These are phyloP conservation scores for Sechiopsis laciniata DNA, from an alignment of 306 rosid species.

Conservation along the genomic window DNA sequence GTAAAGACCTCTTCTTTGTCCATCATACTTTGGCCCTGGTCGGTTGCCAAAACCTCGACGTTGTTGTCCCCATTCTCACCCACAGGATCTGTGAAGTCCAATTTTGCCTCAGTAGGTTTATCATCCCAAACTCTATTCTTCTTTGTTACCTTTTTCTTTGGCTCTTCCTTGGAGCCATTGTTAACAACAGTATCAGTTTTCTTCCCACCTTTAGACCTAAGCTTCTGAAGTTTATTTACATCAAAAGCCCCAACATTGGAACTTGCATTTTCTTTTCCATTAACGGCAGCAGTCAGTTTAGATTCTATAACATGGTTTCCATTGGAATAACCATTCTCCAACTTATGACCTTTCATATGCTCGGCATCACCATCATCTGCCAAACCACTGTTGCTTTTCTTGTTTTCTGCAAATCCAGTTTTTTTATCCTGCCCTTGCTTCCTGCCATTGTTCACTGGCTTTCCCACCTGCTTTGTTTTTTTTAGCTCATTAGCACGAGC, in stretches of 20 bases:
- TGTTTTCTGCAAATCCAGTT: slow-evolving; percentile 51
- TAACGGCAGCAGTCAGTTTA: slow-evolving; percentile 41
- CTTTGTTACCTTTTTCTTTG: slow-evolving; percentile 59
- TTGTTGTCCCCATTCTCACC: slow-evolving; percentile 53
- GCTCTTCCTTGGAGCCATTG: slow-evolving; percentile 70
- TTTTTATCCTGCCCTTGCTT: slow-evolving; percentile 62
- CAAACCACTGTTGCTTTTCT: slow-evolving; percentile 43
- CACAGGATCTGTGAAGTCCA: slow-evolving; percentile 72
- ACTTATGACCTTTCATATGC: slow-evolving; percentile 36
- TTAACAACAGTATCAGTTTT: slow-evolving; percentile 48
- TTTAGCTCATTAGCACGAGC: slow-evolving; percentile 78
- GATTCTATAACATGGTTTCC: slow-evolving; percentile 44
- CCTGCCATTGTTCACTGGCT: slow-evolving; percentile 44
- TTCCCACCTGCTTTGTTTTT: slow-evolving; percentile 54
- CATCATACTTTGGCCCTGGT: slow-evolving; percentile 97
- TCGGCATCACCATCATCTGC: slow-evolving; percentile 45
- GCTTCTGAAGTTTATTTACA: slow-evolving; percentile 90
- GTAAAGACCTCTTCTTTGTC: slow-evolving; percentile 84
- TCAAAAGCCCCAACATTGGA: slow-evolving; percentile 85
- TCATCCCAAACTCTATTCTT: slow-evolving; percentile 95
- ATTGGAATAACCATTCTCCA: slow-evolving; percentile 61
- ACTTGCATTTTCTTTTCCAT: slow-evolving; percentile 65
- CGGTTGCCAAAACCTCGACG: slow-evolving; percentile 65
- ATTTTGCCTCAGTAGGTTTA: slow-evolving; percentile 46
- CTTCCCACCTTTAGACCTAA: slow-evolving; percentile 67